phyloP scores from a whole-genome alignment of 2,329 filamentous ascomycete species.

The Didymella lethalis region DNA sequence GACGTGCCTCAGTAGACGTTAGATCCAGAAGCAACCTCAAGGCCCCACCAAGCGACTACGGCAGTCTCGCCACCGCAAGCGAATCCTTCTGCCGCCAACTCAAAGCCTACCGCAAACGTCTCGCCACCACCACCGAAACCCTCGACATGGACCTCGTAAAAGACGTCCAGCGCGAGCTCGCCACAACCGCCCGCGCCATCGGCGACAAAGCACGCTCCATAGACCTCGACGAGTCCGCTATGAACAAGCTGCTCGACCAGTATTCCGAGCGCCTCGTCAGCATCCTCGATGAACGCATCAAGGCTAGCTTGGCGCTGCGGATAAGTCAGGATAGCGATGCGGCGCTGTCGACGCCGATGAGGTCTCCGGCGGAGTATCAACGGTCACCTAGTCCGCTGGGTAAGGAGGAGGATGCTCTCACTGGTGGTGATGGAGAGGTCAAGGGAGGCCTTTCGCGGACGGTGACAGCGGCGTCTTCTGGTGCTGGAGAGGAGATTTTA shows the following conservation, averaged over 20 bases:
- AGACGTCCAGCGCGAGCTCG: conserved; percentile 66
- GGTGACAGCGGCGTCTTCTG: neutral
- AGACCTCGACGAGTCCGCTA: conserved; percentile 52
- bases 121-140: conserved; percentile 58
- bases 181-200: conserved; percentile 55
- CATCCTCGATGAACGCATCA: conserved; percentile 75
- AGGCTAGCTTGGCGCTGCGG: conserved; percentile 49
- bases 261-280: conserved; percentile 76
- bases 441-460: neutral
- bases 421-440: conserved; percentile 1
- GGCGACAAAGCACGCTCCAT: conserved; percentile 54
- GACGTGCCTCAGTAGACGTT: conserved; percentile 60
- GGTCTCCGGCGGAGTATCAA: conserved; percentile 11
- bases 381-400: conserved; percentile 13
- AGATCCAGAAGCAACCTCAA: conserved; percentile 55
- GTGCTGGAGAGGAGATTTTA: neutral
- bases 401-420: neutral
- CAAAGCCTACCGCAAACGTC: conserved; percentile 66
- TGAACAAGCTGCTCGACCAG: conserved; percentile 71
- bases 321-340: conserved; percentile 46
- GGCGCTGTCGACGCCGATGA: conserved; percentile 4
- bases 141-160: conserved; percentile 57
- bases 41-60: conserved; percentile 46
- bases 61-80: conserved; percentile 52
- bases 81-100: conserved; percentile 66